Conservation (phyloP, 805 yeast species). For the Candida mattraensis region DNA sequence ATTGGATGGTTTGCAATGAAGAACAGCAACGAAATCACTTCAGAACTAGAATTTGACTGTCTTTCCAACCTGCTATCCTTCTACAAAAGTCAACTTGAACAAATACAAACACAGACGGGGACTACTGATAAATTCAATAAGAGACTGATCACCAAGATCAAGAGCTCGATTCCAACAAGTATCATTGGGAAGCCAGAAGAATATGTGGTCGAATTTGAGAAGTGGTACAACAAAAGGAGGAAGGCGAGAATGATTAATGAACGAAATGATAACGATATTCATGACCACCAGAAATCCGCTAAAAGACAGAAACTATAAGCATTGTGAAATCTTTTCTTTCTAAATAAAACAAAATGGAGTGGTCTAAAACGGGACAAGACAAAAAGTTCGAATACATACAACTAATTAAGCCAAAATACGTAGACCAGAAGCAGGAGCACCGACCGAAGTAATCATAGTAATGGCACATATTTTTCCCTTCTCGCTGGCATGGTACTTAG, state of each 20-base stretch:
- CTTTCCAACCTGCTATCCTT: conserved; percentile 24
- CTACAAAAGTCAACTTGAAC: conserved; percentile 22
- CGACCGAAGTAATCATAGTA: conserved; percentile 75
- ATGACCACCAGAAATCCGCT: too few relatives aligned
- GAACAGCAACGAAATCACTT: conserved; percentile 1
- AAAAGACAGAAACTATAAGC: too few relatives aligned
- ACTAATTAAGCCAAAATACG: conserved; percentile 42
- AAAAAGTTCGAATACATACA: too few relatives aligned
- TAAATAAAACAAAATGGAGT: too few relatives aligned
- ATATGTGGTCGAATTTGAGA: conserved; percentile 24
- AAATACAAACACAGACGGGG: conserved; percentile 14
- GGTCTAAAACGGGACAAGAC: too few relatives aligned
- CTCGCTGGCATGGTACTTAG: conserved; percentile 73
- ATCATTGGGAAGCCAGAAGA: conserved; percentile 27
- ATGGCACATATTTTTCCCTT: conserved; percentile 79
- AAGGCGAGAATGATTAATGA: too few relatives aligned
- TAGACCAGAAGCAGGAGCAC: conserved; percentile 90
- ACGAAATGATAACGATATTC: too few relatives aligned
- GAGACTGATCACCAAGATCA: conserved; percentile 18
- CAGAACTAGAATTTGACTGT: conserved; percentile 21
- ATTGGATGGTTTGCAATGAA: conserved; percentile 46
- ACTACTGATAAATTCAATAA: conserved; percentile 16
- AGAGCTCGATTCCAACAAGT: conserved; percentile 19
- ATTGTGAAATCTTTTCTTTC: neutral
- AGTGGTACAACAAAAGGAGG: conserved; percentile 18